A percentile compares a stretch with the other conserved stretches of the same genome.
phyloP scores from a whole-genome alignment of 2,329 filamentous ascomycete species.

The Penicillium sp. region DNA sequence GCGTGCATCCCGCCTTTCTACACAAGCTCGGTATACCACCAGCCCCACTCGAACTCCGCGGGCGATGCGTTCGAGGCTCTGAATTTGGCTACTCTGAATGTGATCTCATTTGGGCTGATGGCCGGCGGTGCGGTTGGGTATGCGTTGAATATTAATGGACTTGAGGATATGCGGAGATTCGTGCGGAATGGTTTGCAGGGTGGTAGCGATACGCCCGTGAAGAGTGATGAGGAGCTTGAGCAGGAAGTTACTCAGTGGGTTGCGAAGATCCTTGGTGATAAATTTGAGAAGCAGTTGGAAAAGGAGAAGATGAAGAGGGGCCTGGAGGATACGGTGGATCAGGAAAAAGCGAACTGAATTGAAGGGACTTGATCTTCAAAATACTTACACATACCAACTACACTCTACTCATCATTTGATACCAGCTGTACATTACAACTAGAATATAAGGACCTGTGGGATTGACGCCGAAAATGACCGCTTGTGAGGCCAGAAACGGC shows the following conservation, averaged over 20 bases:
- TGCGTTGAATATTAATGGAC: conserved; percentile 69
- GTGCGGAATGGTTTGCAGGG: conserved; percentile 60
- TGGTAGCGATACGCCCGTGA: conserved; percentile 54
- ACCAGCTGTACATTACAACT: conserved; percentile 20
- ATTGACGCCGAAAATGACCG: too few species aligned
- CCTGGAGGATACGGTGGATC: conserved; percentile 10
- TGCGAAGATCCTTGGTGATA: conserved; percentile 48
- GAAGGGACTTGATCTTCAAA: not conserved
- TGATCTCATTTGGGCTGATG: conserved; percentile 72
- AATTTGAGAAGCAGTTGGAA: conserved; percentile 45
- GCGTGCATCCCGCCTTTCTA: conserved; percentile 69
- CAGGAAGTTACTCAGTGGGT: conserved; percentile 56
- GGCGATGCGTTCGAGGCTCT: conserved; percentile 79
- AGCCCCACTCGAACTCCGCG: conserved; percentile 57
- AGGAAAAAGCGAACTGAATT: conserved; percentile 3
- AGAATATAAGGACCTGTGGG: too few species aligned
- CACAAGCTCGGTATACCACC: conserved; percentile 47
- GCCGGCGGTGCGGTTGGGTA: conserved; percentile 70
- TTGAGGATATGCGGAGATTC: conserved; percentile 63
- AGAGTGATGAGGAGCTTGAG: conserved; percentile 48
- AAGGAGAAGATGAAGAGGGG: conserved; percentile 30
- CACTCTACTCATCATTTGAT: conserved; percentile 24
- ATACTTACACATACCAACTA: conserved; percentile 1
- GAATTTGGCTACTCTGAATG: conserved; percentile 82
- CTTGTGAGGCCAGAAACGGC: too few species aligned